These are phyloP conservation scores for Neurospora sp. DNA, from an alignment of 495 filamentous ascomycete species.

Conservation along the genomic window DNA sequence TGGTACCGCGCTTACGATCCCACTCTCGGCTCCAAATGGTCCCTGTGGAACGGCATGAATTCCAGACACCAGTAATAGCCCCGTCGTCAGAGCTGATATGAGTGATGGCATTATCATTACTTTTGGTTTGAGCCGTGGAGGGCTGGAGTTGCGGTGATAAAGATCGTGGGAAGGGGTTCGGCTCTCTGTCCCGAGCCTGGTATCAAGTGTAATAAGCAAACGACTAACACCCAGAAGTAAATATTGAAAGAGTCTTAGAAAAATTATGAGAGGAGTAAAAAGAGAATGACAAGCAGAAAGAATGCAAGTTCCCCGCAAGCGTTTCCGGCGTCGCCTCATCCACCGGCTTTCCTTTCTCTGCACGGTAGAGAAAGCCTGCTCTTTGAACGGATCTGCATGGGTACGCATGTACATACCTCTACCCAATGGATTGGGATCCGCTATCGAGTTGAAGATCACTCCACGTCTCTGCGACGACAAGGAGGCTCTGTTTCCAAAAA, in stretches of 20 bases:
- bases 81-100: slow-evolving; percentile 9
- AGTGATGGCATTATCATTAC: slow-evolving; percentile 19
- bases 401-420: background rate
- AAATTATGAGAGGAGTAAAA: background rate
- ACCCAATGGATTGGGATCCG: background rate
- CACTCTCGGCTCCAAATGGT: background rate
- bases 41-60: slow-evolving; percentile 17
- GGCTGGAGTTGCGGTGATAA: background rate
- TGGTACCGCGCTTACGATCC: background rate
- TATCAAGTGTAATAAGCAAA: background rate
- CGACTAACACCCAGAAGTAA: background rate
- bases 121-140: background rate
- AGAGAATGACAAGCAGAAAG: background rate
- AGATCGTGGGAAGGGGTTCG: background rate
- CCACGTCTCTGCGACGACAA: background rate
- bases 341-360: background rate
- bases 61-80: slow-evolving; percentile 15
- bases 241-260: background rate
- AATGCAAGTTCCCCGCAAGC: background rate
- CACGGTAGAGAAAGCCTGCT: background rate
- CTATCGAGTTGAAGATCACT: background rate
- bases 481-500: background rate
- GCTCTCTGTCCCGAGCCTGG: background rate
- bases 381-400: background rate
- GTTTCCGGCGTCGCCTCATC: background rate